phyloP scores from a whole-genome alignment of 257 asterid species.

The Penstemon newberryi region DNA sequence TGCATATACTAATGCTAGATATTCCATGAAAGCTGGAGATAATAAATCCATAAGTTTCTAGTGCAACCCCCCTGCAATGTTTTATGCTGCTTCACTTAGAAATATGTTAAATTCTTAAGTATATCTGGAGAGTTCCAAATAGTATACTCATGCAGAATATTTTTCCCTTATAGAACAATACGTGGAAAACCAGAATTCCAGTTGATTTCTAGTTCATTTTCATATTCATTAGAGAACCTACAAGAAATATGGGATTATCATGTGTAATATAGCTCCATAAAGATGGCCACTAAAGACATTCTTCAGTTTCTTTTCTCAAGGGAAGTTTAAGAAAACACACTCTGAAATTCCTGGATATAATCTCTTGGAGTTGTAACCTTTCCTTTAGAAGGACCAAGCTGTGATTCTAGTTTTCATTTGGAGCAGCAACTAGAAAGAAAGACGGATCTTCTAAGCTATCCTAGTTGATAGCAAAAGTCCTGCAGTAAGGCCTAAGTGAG shows the following conservation, averaged over 20 bases:
- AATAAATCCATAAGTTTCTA: background rate
- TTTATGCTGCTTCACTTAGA: background rate
- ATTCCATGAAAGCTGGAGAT: background rate
- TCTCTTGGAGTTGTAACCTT: no score
- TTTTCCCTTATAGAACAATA: background rate
- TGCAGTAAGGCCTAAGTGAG: no score
- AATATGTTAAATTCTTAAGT: background rate
- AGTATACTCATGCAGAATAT: background rate
- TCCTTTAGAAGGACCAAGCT: no score
- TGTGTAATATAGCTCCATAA: background rate
- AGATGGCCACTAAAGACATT: background rate
- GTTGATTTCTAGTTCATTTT: background rate
- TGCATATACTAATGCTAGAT: conserved; percentile 9
- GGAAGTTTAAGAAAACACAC: background rate
- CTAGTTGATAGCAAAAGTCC: no score
- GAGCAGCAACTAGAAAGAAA: no score
- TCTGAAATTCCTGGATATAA: no score
- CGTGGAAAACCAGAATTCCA: background rate
- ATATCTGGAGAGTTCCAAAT: background rate
- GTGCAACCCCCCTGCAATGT: background rate
- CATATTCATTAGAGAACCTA: background rate
- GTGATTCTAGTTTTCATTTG: no score
- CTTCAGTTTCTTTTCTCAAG: background rate
- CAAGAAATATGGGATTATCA: background rate
- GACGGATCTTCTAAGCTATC: no score